A percentile compares a stretch with the other conserved stretches of the same genome.
phyloP scores from a whole-genome alignment of 2,329 filamentous ascomycete genomes.

The Phialocephala subalpina region DNA sequence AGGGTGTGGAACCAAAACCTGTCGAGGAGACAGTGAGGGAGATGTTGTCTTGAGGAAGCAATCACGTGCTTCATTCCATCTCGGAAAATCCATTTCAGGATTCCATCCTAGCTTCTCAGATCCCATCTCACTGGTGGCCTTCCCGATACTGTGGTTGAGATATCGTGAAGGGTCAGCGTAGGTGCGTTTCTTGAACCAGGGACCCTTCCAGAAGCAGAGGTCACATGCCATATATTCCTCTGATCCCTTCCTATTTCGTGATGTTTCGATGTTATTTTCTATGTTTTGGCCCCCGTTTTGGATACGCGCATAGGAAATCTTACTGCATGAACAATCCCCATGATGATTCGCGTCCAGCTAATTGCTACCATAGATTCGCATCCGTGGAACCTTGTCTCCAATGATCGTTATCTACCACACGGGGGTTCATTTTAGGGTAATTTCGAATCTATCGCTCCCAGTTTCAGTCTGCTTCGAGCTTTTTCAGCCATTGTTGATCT shows the following conservation, averaged over 20 bases:
- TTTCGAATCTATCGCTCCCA: background rate
- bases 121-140: background rate
- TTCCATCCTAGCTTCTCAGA: too few relatives aligned
- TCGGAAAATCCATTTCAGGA: too few relatives aligned
- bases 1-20: constrained; percentile 23
- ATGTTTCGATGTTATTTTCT: background rate
- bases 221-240: too few relatives aligned
- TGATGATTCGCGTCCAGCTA: background rate
- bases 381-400: constrained; percentile 1
- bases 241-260: background rate
- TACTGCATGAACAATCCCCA: background rate
- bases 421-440: background rate
- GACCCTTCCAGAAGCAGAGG: background rate
- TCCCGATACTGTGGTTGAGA: background rate
- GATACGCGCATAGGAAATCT: background rate
- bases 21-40: constrained; percentile 35
- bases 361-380: background rate
- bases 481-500: too few relatives aligned
- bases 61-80: background rate
- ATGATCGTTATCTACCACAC: background rate
- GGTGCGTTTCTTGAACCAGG: too few relatives aligned
- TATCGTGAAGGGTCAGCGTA: background rate
- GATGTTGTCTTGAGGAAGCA: constrained; percentile 24
- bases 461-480: too few relatives aligned
- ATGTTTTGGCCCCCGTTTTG: background rate